These are phyloP conservation scores for Fraxinus nigra DNA, from an alignment of 305 asterid species.

Conservation along the genomic window DNA sequence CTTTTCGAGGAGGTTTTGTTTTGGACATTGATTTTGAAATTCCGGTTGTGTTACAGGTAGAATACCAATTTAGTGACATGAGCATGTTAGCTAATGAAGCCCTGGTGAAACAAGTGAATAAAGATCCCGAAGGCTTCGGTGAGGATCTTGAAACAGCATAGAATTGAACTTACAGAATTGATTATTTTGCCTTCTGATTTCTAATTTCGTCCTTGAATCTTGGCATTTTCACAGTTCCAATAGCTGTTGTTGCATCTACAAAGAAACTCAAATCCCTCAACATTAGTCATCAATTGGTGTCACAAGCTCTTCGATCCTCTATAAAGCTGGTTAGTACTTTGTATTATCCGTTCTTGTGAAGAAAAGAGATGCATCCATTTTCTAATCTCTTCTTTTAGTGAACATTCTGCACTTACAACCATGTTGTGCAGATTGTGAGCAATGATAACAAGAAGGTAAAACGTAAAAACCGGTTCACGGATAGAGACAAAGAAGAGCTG, in stretches of 20 bases:
- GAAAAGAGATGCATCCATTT: neutral
- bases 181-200: neutral
- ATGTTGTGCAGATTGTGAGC: conserved; percentile 46
- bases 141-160: conserved; percentile 17
- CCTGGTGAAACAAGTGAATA: conserved; percentile 63
- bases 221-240: conserved; percentile 57
- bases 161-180: neutral
- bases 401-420: neutral
- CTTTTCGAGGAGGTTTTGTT: neutral
- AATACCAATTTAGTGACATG: conserved; percentile 84
- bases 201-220: neutral
- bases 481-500: conserved; percentile 85
- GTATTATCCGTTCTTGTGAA: neutral
- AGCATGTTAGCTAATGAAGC: conserved; percentile 88
- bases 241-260: conserved; percentile 66
- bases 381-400: neutral
- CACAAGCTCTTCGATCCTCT: conserved; percentile 79
- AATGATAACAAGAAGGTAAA: conserved; percentile 79
- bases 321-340: conserved; percentile 56
- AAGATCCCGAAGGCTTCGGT: conserved; percentile 86
- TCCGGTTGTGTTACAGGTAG: conserved; percentile 47
- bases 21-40: neutral
- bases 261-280: conserved; percentile 91
- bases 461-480: conserved; percentile 67
- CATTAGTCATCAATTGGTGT: conserved; percentile 61